Evolutionary conservation across 2,329 filamentous ascomycete species (phyloP), one percentile per base, ranked within the genome.

Genomic region (Leptographium galeiforme): DNA sequence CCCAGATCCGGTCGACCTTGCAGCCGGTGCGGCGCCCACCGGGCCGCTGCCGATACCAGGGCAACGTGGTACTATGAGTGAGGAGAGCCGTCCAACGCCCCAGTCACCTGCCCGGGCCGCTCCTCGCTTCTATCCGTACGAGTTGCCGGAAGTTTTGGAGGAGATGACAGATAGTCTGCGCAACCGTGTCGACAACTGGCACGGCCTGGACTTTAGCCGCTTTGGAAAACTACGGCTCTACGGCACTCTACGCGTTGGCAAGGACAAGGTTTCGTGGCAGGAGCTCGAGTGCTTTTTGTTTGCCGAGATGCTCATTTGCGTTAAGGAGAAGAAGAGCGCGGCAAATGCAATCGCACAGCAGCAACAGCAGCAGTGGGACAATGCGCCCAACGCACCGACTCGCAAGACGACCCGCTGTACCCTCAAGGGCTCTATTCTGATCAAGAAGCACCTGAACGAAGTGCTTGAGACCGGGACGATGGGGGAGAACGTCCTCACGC

Each of bases 271-370:
- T 59, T 90, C 90, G 8, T 98, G 93, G 93, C 93, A 98, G 72
- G 93, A 97, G 66, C 72, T 98, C 53, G 90, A 98, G 67, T 98
- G 93, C 67, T 98, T 89, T 66, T 77, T 98, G 34, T 98, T 98
- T 64, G 88, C 86, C 6, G 93, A 98, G 71, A 98, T 98, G 93
- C 85, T 98, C 62, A 98, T 98, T 59, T 98, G 93, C 64, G 89
- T 98, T 57, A 98, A 97, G 70, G 93, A 97, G 70, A 97, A 96
- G 78, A 95, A 90, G 71, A 68, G 75, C 10, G 66, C 73, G 11
- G 45, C 43, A 1, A 34, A 41, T 60, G 73, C 41, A 62, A 36
- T 44, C 12, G 41, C 32, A 2, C 65, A 68, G 30, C 52, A 62
- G 62, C 57, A 74, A 8, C 63, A 77, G 41, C 76, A 80, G 51